Conservation (phyloP, 371 early-diverging fungal species). For the Circinella minor region DNA sequence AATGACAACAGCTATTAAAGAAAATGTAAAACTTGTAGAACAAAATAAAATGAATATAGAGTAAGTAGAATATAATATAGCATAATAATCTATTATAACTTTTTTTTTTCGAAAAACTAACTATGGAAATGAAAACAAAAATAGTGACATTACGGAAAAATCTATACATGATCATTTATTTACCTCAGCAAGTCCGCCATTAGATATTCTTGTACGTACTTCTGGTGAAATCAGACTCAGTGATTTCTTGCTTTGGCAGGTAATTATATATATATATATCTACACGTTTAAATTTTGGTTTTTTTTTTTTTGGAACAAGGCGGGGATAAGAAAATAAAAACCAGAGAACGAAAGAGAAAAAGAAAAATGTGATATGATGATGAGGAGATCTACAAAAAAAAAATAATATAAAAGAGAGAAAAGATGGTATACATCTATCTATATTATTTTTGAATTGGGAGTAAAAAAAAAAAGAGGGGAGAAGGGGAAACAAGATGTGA, state of each 20-base stretch:
- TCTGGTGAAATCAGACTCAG: conserved; percentile 96
- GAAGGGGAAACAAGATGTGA: no score
- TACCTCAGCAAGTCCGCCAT: conserved; percentile 74
- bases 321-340: not conserved
- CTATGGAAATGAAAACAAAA: not conserved
- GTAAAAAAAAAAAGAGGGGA: no score
- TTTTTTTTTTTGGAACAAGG: not conserved
- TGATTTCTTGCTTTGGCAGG: conserved; percentile 98
- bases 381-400: no score
- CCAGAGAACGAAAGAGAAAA: not conserved
- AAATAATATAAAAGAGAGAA: no score
- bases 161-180: conserved; percentile 69
- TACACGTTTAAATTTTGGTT: not conserved
- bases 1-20: conserved; percentile 69
- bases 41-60: conserved; percentile 53
- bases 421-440: no score
- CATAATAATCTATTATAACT: no score
- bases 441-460: no score
- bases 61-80: conserved; percentile 33
- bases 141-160: conserved; percentile 68
- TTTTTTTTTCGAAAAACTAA: not conserved
- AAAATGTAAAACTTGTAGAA: conserved; percentile 57
- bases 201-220: conserved; percentile 97
- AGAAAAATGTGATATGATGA: no score
- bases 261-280: conserved; percentile 23